Base-by-base conservation (phyloP, 371 early-diverging fungal species). In the Lichtheimia hyalospora region DNA sequence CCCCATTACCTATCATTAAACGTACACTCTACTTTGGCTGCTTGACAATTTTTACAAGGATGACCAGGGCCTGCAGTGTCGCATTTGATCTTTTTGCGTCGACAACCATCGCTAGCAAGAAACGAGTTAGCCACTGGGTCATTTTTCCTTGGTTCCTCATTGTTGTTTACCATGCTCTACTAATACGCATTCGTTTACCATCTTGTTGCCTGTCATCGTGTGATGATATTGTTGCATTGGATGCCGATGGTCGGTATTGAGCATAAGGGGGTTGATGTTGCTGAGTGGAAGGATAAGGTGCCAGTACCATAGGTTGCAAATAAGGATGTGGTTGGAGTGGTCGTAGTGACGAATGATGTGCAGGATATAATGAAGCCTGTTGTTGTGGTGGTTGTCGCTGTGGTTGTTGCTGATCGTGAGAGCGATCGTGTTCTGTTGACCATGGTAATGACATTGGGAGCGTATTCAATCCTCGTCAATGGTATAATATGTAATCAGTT, bases 81-180 rank as follows among this genome's bases (percentile, higher is more conserved):
- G 44, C 66, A 70, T 54, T 60, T 63, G 24, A 70, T 64, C 24
- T 70, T 70, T 61, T 70, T 70, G 6, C 70, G 63, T 52, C 70
- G 53, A 28, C 70, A 70, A 12, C 57, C 61, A 61, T 70, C 70
- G 44, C 70, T 66, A 34, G 46, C 15, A n/a, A 46, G 46, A n/a
- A 55, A 41, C 42, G 15, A 51, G 23, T 27, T 24, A 41, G 54
- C 27, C 25, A 18, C 8, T 10, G 49, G 20, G 14, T 34, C 10
- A 10, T 10, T 34, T 52, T 56, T 5, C 34, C 12, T 40, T n/a
- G n/a, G n/a, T n/a, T n/a, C n/a, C n/a, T n/a, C n/a, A n/a, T n/a
- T n/a, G n/a, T n/a, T n/a, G n/a, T n/a, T 63, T 65, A 79, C 79
- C 79, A 79, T 51, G 79, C 79, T 61, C 79, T 50, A 40, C 71